These are phyloP conservation scores for Neophaeococcomyces mojaviensis DNA, from an alignment of 2,329 filamentous ascomycete species.

Conservation along the genomic window DNA sequence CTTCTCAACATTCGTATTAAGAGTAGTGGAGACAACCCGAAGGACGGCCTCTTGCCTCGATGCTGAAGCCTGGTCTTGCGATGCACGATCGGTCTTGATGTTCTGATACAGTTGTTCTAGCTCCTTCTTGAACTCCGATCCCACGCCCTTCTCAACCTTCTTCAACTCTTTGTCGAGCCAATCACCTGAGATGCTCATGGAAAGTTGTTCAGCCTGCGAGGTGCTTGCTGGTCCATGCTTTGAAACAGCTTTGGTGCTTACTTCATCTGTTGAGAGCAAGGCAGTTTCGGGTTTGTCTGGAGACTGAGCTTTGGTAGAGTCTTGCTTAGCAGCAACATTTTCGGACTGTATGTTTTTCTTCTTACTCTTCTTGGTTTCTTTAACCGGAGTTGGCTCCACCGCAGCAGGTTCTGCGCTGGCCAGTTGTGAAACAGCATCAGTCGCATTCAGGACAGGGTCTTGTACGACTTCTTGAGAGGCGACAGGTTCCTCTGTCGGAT, in stretches of 20 bases:
- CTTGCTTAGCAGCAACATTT: constrained; percentile 7
- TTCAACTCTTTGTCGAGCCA: constrained; percentile 56
- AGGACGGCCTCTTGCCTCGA: constrained; percentile 65
- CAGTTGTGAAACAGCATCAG: not conserved
- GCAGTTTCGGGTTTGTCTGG: constrained; percentile 2
- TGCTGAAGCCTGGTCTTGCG: constrained; percentile 53
- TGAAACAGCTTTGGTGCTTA: not conserved
- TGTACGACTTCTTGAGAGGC: not conserved
- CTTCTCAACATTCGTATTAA: constrained; percentile 66
- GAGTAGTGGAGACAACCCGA: constrained; percentile 58
- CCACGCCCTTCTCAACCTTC: constrained; percentile 40
- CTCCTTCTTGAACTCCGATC: constrained; percentile 45
- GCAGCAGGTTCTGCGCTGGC: not conserved
- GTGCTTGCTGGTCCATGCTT: not conserved
- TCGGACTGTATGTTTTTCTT: constrained; percentile 15
- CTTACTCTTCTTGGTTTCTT: constrained; percentile 23
- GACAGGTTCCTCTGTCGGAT: constrained; percentile 8
- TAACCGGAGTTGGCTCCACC: constrained; percentile 2
- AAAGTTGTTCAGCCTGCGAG: constrained; percentile 21
- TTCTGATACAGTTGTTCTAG: constrained; percentile 51
- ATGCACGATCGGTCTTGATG: constrained; percentile 62
- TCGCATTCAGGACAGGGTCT: not conserved
- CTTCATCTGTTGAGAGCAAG: constrained; percentile 1
- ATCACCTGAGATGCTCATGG: constrained; percentile 43
- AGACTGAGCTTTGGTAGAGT: constrained; percentile 8